These are phyloP conservation scores for Aspergillus homomorphus DNA, from an alignment of 495 filamentous ascomycete species.

Conservation along the genomic window DNA sequence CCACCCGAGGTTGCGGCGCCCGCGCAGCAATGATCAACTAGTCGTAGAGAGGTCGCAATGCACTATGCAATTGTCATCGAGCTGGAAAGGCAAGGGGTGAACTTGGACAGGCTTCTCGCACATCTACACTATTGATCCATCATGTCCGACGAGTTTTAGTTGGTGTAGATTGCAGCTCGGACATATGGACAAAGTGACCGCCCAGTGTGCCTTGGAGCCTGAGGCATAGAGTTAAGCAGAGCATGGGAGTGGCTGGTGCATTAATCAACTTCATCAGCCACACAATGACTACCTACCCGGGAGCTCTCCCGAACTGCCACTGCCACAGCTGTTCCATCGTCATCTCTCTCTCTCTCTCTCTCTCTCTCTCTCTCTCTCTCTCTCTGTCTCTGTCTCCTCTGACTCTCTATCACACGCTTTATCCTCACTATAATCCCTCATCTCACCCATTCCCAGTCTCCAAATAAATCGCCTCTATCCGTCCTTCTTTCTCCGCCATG, in stretches of 20 bases:
- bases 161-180: background rate
- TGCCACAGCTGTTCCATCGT: conserved; percentile 12
- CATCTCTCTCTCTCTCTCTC: conserved; percentile 5
- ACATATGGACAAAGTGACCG: background rate
- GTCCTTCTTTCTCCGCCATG: conserved; percentile 53
- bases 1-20: conserved; percentile 24
- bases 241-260: background rate
- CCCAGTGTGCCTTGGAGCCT: background rate
- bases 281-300: background rate
- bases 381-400: background rate
- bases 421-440: background rate
- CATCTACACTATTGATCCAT: background rate
- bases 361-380: background rate
- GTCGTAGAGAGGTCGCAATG: background rate
- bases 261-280: conserved; percentile 11
- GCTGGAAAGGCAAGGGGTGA: background rate
- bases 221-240: background rate
- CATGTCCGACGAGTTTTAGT: background rate
- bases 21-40: background rate
- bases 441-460: conserved; percentile 6
- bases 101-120: background rate
- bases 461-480: conserved; percentile 2
- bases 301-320: background rate
- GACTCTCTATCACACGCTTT: background rate
- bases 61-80: background rate